Evolutionary conservation across 768 basidiomycete genomes (phyloP), one percentile per base, ranked within the genome.

Genomic region (Leccinum rimulosum): DNA sequence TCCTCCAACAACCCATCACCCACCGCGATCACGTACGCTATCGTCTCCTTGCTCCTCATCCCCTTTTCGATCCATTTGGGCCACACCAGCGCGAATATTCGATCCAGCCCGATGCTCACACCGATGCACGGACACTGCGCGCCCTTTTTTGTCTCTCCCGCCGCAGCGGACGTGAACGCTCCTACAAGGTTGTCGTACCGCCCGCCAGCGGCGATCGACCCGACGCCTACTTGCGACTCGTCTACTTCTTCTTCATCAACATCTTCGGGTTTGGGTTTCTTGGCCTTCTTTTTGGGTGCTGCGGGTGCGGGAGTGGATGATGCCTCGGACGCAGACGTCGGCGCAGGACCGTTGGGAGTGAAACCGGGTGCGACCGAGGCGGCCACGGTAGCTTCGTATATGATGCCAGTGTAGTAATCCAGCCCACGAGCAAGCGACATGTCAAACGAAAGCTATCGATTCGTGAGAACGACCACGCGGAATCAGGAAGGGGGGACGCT

Each of bases 131-230:
- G 96, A 52, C 94, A 80, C 1, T 78, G 75, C 10, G 80, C 71
- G 2, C 80, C 79, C 70, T 84, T 85, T 77, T 91, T 93, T 28
- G 84, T 83, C 54, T 87, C 86, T 2, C 85, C 87, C 0, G 91
- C 82, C 0, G 94, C 89, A 0, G 89, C 89, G 0, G 87, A 79
- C n/a, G 84, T 81, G 79, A 99, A 97, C 79, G 94, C 84, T 31
- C 91, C 89, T 1, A 99, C 96, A 25, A 99, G 88, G 55, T 88
- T 87, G 77, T 98, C 97, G 74, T 99, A 99, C 35, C 97, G 83
- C 9, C 97, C 97, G 11, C 97, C 97, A 1, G 92, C 97, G n/a
- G 95, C 97, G 72, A 99, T 96, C 14, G 95, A 97, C n/a, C 97
- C 97, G 3, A 98, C 94, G 19, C 97, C 97, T 40, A 98, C 86